These are phyloP conservation scores for Rhodocollybia butyracea DNA, from an alignment of 768 basidiomycete species.

Conservation along the genomic window DNA sequence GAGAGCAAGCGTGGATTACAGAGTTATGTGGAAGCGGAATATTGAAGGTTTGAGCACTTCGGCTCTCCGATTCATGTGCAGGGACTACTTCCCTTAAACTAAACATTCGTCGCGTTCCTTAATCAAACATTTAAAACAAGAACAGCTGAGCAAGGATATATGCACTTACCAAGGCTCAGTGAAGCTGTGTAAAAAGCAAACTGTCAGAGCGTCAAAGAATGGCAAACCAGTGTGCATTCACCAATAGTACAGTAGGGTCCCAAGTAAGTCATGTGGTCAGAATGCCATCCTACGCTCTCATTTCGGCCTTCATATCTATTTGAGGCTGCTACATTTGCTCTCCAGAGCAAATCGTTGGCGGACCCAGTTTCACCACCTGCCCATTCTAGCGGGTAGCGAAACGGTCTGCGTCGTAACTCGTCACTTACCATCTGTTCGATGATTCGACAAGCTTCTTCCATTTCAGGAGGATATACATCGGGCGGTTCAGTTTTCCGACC, in stretches of 20 bases:
- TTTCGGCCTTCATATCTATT: constrained; percentile 83
- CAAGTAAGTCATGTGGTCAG: constrained; percentile 77
- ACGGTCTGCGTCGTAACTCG: constrained; percentile 56
- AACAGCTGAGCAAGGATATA: not conserved
- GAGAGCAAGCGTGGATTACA: constrained; percentile 28
- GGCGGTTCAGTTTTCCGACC: constrained; percentile 61
- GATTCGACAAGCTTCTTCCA: constrained; percentile 78
- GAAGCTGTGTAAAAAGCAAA: constrained; percentile 43
- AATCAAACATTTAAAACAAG: not conserved
- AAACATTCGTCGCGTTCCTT: constrained; percentile 69
- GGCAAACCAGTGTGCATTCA: not conserved
- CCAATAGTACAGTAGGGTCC: constrained; percentile 80
- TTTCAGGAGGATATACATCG: constrained; percentile 51
- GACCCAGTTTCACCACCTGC: constrained; percentile 23
- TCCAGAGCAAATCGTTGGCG: constrained; percentile 41
- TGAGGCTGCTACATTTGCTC: constrained; percentile 82
- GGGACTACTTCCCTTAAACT: constrained; percentile 78
- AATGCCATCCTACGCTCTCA: constrained; percentile 80
- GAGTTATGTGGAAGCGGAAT: constrained; percentile 78
- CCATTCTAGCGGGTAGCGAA: constrained; percentile 69
- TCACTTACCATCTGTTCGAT: constrained; percentile 69
- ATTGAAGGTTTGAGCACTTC: constrained; percentile 71
- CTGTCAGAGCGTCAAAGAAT: not conserved
- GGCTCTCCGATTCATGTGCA: constrained; percentile 48
- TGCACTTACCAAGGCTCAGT: constrained; percentile 63